These are phyloP conservation scores for Eutypa lata DNA, from an alignment of 2,329 filamentous ascomycete genomes.

Conservation along the genomic window DNA sequence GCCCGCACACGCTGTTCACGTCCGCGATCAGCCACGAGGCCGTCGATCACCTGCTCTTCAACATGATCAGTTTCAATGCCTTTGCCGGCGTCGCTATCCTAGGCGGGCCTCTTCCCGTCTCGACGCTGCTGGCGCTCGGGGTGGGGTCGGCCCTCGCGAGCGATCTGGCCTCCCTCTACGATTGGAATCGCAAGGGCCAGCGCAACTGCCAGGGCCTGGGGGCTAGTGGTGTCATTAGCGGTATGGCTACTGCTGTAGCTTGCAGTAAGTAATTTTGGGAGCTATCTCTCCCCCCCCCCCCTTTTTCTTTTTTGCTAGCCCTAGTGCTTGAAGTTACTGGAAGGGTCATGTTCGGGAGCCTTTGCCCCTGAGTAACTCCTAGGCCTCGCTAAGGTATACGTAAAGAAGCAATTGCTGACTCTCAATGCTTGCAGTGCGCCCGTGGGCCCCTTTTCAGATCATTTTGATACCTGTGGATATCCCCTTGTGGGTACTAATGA, in stretches of 20 bases:
- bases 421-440: too few relatives aligned
- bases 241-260: conserved; percentile 15
- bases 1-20: conserved; percentile 20
- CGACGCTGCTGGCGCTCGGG: conserved; percentile 8
- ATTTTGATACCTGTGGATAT: conserved; percentile 17
- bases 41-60: conserved; percentile 15
- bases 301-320: too few relatives aligned
- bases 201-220: conserved; percentile 11
- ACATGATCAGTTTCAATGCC: conserved; percentile 18
- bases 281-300: too few relatives aligned
- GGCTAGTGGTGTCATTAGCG: conserved; percentile 21
- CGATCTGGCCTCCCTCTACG: conserved; percentile 10
- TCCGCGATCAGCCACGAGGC: conserved; percentile 17
- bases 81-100: conserved; percentile 8
- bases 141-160: conserved; percentile 17
- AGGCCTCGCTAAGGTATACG: too few relatives aligned
- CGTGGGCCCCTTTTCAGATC: conserved; percentile 11
- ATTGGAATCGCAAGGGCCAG: conserved; percentile 6
- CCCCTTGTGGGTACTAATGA: conserved; percentile 10
- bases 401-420: too few relatives aligned
- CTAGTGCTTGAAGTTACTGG: too few relatives aligned
- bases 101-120: conserved; percentile 11
- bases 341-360: too few relatives aligned
- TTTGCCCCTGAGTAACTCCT: too few relatives aligned
- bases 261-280: too few relatives aligned